These are phyloP conservation scores for Kodamaea suecica DNA, from an alignment of 1,139 yeast genomes.

Conservation along the genomic window DNA sequence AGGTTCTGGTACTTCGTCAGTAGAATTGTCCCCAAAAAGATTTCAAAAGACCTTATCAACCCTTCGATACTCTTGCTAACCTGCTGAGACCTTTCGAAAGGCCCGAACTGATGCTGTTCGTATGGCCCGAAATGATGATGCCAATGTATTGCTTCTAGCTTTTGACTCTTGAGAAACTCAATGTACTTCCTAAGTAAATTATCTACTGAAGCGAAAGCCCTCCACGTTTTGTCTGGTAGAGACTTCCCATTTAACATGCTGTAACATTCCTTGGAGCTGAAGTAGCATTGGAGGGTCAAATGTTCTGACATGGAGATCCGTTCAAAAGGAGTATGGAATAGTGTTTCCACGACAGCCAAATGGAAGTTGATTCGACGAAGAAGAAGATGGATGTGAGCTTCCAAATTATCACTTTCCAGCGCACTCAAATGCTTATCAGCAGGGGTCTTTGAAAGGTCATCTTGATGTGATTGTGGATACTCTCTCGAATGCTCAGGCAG, in stretches of 20 bases:
- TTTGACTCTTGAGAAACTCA: neutral
- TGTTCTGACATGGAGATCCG: neutral
- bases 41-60: neutral
- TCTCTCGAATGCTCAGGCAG: no score
- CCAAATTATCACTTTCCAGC: no score
- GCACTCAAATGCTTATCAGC: no score
- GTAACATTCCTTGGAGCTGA: constrained; percentile 1
- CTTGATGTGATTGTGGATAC: no score
- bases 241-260: neutral
- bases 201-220: neutral
- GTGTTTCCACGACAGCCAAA: neutral
- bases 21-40: neutral
- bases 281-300: neutral
- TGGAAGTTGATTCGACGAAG: neutral
- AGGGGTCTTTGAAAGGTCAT: no score
- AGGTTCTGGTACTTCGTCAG: neutral
- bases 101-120: neutral
- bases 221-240: neutral
- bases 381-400: no score
- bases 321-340: neutral
- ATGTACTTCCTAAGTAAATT: neutral
- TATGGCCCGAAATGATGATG: neutral
- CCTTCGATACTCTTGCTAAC: neutral
- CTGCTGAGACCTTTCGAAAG: neutral
- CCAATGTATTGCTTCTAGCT: neutral